These are phyloP conservation scores for Cladosporium sp. DNA, from an alignment of 2,329 filamentous ascomycete genomes.

Conservation along the genomic window DNA sequence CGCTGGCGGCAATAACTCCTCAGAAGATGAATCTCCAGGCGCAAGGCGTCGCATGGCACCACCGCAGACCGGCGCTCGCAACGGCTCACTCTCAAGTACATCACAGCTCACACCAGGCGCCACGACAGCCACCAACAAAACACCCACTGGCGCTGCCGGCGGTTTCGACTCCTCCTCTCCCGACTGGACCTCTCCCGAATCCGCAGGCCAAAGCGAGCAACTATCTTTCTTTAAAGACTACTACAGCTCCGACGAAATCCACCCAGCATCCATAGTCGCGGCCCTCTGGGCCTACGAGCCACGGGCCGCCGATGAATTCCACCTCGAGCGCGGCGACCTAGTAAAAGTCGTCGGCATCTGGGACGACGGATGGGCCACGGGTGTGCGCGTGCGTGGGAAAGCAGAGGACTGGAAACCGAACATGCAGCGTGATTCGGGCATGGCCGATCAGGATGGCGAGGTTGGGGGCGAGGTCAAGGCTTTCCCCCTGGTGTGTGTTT, in stretches of 20 bases:
- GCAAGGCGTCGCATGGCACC: slow-evolving; percentile 40
- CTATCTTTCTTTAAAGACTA: slow-evolving; percentile 97
- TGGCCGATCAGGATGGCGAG: slow-evolving; percentile 61
- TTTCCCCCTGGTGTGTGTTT: slow-evolving; percentile 94
- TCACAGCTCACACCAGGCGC: slow-evolving; percentile 52
- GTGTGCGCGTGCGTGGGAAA: slow-evolving; percentile 72
- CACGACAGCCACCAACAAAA: slow-evolving; percentile 47
- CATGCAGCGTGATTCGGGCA: slow-evolving; percentile 83
- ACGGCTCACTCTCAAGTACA: slow-evolving; percentile 85
- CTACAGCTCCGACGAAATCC: slow-evolving; percentile 94
- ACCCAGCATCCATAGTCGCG: slow-evolving; percentile 81
- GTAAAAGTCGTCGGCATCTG: slow-evolving; percentile 96
- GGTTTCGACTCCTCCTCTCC: slow-evolving; percentile 9
- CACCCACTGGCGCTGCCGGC: neutral
- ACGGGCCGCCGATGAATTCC: slow-evolving; percentile 86
- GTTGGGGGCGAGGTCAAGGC: slow-evolving; percentile 81
- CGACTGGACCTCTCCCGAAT: slow-evolving; percentile 79
- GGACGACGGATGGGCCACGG: slow-evolving; percentile 98
- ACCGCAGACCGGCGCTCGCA: slow-evolving; percentile 57
- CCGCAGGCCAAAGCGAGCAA: slow-evolving; percentile 92
- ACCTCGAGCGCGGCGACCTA: slow-evolving; percentile 93
- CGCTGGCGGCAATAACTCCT: neutral
- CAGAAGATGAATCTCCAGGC: slow-evolving; percentile 7
- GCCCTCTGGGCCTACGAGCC: slow-evolving; percentile 97
- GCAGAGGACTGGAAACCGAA: slow-evolving; percentile 81